These are phyloP conservation scores for Metschnikowia amazonensis DNA, from an alignment of 805 yeast genomes.

Conservation along the genomic window DNA sequence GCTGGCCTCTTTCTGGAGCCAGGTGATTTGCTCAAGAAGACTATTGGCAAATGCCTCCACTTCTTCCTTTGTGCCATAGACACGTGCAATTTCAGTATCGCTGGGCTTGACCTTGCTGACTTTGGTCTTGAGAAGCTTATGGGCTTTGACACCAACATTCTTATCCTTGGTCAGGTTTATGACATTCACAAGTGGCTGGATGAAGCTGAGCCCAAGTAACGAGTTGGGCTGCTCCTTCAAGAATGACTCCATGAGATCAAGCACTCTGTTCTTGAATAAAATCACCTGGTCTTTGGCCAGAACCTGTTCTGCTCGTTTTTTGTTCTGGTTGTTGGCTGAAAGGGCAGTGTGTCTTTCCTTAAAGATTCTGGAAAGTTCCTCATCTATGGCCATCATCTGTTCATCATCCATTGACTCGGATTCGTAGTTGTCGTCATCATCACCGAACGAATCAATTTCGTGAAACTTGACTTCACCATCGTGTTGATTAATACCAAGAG, in stretches of 20 bases:
- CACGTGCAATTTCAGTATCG: slow-evolving; percentile 17
- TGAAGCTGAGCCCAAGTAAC: slow-evolving; percentile 38
- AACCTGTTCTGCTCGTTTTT: slow-evolving; percentile 65
- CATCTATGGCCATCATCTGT: slow-evolving; percentile 92
- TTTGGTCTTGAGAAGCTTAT: slow-evolving; percentile 60
- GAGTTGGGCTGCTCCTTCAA: slow-evolving; percentile 44
- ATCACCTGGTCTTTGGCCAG: slow-evolving; percentile 79
- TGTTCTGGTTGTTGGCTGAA: slow-evolving; percentile 44
- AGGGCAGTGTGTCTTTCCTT: slow-evolving; percentile 73
- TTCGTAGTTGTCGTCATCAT: slow-evolving; percentile 60
- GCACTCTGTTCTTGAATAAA: slow-evolving; percentile 69
- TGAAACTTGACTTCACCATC: slow-evolving; percentile 45
- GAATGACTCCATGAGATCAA: slow-evolving; percentile 72
- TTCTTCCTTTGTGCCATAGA: slow-evolving; percentile 18
- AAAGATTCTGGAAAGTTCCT: slow-evolving; percentile 76
- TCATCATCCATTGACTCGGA: slow-evolving; percentile 84
- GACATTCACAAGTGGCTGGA: slow-evolving; percentile 56
- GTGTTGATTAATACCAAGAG: slow-evolving; percentile 56
- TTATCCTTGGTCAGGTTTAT: slow-evolving; percentile 68
- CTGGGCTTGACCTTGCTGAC: slow-evolving; percentile 48
- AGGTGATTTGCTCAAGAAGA: slow-evolving; percentile 29
- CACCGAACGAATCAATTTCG: slow-evolving; percentile 34
- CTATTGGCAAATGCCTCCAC: slow-evolving; percentile 17
- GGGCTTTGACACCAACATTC: slow-evolving; percentile 68
- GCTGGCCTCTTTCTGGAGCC: slow-evolving; percentile 44